Conservation (phyloP, 345 rosid species). For the Dimocarpus longan region DNA sequence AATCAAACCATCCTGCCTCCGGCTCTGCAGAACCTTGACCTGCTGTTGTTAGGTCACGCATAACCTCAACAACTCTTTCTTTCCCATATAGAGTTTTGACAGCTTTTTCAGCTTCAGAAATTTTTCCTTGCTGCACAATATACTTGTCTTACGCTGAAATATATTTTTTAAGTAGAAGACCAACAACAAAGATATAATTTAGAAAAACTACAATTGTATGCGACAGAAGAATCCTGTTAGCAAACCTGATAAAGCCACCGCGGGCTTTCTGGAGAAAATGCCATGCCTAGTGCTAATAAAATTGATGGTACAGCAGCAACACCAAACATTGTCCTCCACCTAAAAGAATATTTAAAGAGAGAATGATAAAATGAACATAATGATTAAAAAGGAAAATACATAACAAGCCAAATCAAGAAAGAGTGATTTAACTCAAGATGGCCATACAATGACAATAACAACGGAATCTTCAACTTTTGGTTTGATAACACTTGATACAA, state of each 20-base stretch:
- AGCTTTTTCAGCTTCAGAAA: constrained; percentile 76
- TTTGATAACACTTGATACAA: not conserved
- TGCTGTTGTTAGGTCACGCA: constrained; percentile 66
- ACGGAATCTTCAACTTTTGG: not conserved
- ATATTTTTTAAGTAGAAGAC: constrained; percentile 6
- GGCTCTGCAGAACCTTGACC: constrained; percentile 80
- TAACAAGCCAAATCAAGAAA: not conserved
- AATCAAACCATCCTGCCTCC: constrained; percentile 98
- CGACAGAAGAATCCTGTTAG: constrained; percentile 11
- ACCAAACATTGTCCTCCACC: constrained; percentile 99
- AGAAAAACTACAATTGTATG: not conserved
- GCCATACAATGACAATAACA: not conserved
- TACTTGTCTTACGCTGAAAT: constrained; percentile 5
- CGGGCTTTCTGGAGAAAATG: constrained; percentile 97
- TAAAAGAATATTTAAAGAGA: constrained; percentile 31
- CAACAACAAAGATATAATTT: not conserved
- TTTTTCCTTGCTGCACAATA: constrained; percentile 77
- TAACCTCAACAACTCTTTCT: constrained; percentile 85
- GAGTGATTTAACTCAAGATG: not conserved
- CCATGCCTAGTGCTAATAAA: constrained; percentile 86
- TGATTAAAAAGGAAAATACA: not conserved
- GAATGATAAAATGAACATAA: constrained; percentile 2
- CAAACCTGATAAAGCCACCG: constrained; percentile 98
- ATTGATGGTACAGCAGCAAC: constrained; percentile 82
- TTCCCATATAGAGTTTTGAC: constrained; percentile 83